Percentiles rank a stretch among this genome's conserved stretches.
phyloP scores from a whole-genome alignment of 2,329 filamentous ascomycete genomes.

The Cytospora paraplurivora region DNA sequence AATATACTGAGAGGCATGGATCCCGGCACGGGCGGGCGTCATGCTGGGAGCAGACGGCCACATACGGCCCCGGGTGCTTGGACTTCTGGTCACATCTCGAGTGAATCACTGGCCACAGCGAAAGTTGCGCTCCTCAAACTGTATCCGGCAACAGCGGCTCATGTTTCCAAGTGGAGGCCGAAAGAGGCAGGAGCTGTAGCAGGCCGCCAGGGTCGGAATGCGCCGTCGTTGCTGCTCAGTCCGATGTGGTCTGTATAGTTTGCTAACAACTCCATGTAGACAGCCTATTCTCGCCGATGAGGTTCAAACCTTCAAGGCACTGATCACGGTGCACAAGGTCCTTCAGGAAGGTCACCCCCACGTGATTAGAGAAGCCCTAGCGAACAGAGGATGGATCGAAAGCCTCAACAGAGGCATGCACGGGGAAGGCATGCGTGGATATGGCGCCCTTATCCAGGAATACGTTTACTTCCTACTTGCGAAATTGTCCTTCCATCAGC shows the following conservation, averaged over 20 bases:
- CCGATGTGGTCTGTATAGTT: not conserved
- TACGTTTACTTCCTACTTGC: conserved; percentile 95
- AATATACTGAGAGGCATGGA: not conserved
- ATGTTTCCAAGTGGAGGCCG: conserved; percentile 5
- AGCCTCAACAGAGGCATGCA: conserved; percentile 81
- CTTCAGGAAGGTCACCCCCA: conserved; percentile 93
- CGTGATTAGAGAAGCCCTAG: conserved; percentile 84
- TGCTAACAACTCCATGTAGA: conserved; percentile 46
- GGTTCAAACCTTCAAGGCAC: conserved; percentile 97
- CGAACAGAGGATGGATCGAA: conserved; percentile 88
- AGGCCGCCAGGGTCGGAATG: not conserved
- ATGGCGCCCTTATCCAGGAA: conserved; percentile 90
- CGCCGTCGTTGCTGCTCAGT: not conserved
- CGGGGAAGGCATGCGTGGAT: conserved; percentile 85
- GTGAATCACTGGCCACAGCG: not conserved
- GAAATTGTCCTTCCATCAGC: conserved; percentile 94
- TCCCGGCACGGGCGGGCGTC: not conserved
- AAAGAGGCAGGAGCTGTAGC: not conserved
- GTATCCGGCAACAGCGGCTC: not conserved
- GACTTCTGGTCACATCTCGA: not conserved
- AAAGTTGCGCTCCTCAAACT: not conserved
- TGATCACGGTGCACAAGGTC: conserved; percentile 97
- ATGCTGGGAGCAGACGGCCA: not conserved
- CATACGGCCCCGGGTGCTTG: not conserved
- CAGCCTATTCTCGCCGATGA: conserved; percentile 98